phyloP scores from a whole-genome alignment of 1,284 basidiomycete genomes.

The Cryptococcus sp. region DNA sequence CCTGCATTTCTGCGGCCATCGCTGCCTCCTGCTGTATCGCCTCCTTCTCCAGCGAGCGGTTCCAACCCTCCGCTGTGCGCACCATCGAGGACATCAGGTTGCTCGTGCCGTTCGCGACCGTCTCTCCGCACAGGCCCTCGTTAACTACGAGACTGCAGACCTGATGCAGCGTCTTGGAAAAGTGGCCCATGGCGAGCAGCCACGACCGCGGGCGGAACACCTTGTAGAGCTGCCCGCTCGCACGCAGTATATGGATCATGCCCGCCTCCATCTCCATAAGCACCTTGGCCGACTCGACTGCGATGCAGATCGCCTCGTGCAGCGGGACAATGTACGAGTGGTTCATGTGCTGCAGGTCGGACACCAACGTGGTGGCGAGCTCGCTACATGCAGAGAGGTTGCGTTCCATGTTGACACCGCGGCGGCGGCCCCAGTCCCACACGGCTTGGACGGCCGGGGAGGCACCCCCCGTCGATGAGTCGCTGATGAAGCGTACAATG shows the following conservation, averaged over 20 bases:
- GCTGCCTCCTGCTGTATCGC: neutral
- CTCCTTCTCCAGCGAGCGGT: conserved; percentile 18
- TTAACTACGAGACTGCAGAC: conserved; percentile 16
- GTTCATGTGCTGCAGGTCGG: conserved; percentile 4
- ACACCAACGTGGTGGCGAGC: conserved; percentile 16
- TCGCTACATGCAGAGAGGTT: conserved; percentile 28
- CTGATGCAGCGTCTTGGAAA: conserved; percentile 19
- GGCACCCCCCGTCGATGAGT: conserved; percentile 15
- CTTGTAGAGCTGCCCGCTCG: conserved; percentile 17
- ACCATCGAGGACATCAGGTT: conserved; percentile 43
- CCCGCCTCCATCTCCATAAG: conserved; percentile 42
- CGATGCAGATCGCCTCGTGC: conserved; percentile 33
- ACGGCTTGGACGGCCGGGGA: conserved; percentile 26
- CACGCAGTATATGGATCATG: conserved; percentile 19
- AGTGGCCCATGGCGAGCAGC: conserved; percentile 24
- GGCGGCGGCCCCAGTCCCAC: conserved; percentile 29
- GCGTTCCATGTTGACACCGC: conserved; percentile 31
- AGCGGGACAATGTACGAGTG: conserved; percentile 22
- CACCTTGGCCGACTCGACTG: conserved; percentile 36
- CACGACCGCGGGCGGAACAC: conserved; percentile 23
- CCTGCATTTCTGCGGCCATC: neutral
- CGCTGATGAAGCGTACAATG: conserved; percentile 29
- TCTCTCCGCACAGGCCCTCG: conserved; percentile 21
- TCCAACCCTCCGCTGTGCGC: conserved; percentile 32
- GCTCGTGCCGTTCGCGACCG: conserved; percentile 36